Conservation (phyloP, 1,284 basidiomycete genomes). For the Apiotrichum domesticum region DNA sequence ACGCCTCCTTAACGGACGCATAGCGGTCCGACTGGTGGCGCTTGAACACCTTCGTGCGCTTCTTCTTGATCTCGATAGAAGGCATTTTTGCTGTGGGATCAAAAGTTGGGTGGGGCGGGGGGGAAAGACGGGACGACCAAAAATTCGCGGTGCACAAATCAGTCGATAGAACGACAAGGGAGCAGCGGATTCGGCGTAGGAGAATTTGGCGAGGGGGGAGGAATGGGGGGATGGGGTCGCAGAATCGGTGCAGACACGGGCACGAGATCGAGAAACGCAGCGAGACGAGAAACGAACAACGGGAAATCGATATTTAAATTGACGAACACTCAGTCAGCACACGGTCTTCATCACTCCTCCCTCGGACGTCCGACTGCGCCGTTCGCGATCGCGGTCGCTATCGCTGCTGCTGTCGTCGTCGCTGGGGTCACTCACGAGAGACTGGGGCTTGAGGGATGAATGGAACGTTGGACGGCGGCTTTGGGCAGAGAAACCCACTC, state of each 20-base stretch:
- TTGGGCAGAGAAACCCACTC: background rate
- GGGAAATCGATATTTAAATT: background rate
- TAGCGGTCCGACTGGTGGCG: conserved; percentile 97
- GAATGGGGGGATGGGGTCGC: too few species aligned
- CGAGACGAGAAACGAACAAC: background rate
- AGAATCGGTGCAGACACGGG: background rate
- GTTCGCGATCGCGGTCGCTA: background rate
- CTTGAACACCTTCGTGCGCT: conserved; percentile 94
- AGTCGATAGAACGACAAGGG: background rate
- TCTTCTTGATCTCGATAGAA: conserved; percentile 87
- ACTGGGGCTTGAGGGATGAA: conserved; percentile 16
- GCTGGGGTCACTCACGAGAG: conserved; percentile 10
- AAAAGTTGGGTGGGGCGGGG: background rate
- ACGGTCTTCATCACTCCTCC: conserved; percentile 4
- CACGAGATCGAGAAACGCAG: background rate
- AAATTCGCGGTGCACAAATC: background rate
- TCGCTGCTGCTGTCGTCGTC: background rate
- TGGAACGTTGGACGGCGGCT: background rate
- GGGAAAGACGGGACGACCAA: background rate
- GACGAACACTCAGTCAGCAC: background rate
- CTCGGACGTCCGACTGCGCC: too few species aligned
- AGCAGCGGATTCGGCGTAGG: too few species aligned
- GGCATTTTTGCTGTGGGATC: conserved; percentile 55
- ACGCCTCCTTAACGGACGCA: conserved; percentile 88
- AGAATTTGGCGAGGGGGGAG: too few species aligned